phyloP scores from a whole-genome alignment of 2,329 filamentous ascomycete genomes.

The Trichophyton rubrum region DNA sequence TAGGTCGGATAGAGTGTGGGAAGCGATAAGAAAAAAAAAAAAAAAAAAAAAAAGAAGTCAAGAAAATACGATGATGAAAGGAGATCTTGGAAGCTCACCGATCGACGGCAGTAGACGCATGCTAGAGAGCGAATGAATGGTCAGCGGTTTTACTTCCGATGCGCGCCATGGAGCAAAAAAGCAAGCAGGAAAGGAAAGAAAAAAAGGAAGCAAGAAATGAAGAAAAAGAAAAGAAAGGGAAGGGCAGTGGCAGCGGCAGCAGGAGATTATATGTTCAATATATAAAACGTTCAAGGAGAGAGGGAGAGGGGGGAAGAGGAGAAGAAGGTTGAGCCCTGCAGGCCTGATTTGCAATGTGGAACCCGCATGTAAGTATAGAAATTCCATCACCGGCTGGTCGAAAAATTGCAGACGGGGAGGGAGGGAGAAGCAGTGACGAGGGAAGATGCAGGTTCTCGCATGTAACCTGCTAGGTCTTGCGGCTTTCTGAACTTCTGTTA shows the following conservation, averaged over 20 bases:
- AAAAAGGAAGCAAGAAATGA: neutral
- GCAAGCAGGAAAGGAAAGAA: neutral
- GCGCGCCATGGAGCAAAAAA: slow-evolving; percentile 1
- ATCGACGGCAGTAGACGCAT: slow-evolving; percentile 80
- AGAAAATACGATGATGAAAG: neutral
- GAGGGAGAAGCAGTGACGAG: neutral
- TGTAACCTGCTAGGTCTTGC: neutral
- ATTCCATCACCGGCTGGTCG: neutral
- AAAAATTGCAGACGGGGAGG: neutral
- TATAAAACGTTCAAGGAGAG: neutral
- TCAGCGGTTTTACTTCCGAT: slow-evolving; percentile 3
- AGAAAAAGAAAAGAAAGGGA: neutral
- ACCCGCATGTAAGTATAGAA: neutral
- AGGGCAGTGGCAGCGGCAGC: neutral
- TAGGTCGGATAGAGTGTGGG: neutral
- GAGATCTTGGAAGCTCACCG: slow-evolving; percentile 49
- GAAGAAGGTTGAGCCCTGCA: slow-evolving; percentile 13
- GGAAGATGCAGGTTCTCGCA: neutral
- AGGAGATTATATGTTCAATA: neutral
- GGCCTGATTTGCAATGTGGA: slow-evolving; percentile 8
- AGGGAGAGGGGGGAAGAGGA: slow-evolving; percentile 11
- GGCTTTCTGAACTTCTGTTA: slow-evolving; percentile 10
- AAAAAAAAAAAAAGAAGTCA: neutral
- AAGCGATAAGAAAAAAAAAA: neutral
- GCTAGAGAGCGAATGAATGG: slow-evolving; percentile 40